These are phyloP conservation scores for Colletotrichum karsti DNA, from an alignment of 2,329 filamentous ascomycete species.

Conservation along the genomic window DNA sequence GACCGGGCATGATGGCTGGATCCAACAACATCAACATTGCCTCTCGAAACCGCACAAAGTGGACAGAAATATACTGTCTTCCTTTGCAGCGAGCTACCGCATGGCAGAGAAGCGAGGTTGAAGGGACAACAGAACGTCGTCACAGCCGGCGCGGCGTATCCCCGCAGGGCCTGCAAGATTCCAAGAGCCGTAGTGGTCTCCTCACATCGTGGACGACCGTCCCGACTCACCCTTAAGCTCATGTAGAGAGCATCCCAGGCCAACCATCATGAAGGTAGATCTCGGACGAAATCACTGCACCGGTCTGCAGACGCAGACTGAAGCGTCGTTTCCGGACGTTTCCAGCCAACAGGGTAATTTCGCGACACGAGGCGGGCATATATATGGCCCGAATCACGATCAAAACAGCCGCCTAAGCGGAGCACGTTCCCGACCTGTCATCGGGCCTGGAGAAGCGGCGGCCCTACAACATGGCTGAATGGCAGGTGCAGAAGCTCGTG, in stretches of 20 bases:
- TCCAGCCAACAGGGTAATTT: constrained; percentile 27
- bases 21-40: neutral
- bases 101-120: neutral
- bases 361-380: constrained; percentile 1
- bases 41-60: neutral
- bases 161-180: neutral
- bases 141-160: neutral
- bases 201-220: neutral
- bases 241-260: neutral
- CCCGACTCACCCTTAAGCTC: neutral
- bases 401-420: constrained; percentile 22
- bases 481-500: no score
- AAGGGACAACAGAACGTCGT: neutral
- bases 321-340: neutral
- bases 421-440: constrained; percentile 16
- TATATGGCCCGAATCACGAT: constrained; percentile 18
- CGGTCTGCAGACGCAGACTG: no score
- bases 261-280: neutral
- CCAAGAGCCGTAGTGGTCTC: neutral
- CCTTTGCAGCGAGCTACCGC: neutral
- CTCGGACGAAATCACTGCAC: neutral
- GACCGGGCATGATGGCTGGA: neutral
- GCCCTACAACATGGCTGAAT: neutral
- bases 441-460: neutral
- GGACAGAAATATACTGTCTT: neutral